These are phyloP conservation scores for Apiotrichum veenhuisii DNA, from an alignment of 1,284 basidiomycete species.

Conservation along the genomic window DNA sequence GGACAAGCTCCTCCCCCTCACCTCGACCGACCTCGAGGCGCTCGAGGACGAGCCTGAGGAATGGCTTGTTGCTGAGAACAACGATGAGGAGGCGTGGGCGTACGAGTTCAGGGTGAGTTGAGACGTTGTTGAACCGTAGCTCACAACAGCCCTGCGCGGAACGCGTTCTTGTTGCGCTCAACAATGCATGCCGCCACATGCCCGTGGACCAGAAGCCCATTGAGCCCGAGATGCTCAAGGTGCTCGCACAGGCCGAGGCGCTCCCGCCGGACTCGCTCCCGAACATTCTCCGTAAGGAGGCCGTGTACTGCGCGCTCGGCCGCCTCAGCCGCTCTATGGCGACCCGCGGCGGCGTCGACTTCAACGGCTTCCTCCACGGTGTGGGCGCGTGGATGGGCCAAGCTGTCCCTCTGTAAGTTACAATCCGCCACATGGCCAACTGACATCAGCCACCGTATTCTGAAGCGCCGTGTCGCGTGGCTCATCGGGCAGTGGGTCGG, in stretches of 20 bases:
- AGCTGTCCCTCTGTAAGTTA: conserved; percentile 34
- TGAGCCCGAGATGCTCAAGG: conserved; percentile 62
- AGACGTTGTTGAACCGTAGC: conserved; percentile 3
- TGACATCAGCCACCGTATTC: conserved; percentile 66
- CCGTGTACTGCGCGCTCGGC: conserved; percentile 81
- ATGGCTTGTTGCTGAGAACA: conserved; percentile 73
- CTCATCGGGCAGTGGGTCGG: conserved; percentile 77
- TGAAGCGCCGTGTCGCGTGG: conserved; percentile 87
- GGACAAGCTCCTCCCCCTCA: conserved; percentile 75
- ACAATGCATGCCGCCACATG: conserved; percentile 66
- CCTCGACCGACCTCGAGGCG: conserved; percentile 67
- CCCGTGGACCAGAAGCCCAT: conserved; percentile 52
- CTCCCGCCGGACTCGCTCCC: conserved; percentile 56
- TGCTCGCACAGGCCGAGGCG: conserved; percentile 57
- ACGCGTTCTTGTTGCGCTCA: conserved; percentile 74
- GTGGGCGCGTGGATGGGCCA: conserved; percentile 38
- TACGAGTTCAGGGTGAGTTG: conserved; percentile 72
- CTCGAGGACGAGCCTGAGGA: conserved; percentile 84
- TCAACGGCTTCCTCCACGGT: conserved; percentile 34
- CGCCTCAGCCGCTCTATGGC: conserved; percentile 66
- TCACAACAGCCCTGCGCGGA: conserved; percentile 69
- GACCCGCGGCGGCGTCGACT: conserved; percentile 38
- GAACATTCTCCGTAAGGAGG: conserved; percentile 72
- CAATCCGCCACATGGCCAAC: neutral
- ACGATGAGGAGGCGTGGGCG: conserved; percentile 84